A percentile compares a stretch with the other conserved stretches of the same genome.
phyloP scores from a whole-genome alignment of 148 eudicot species.

The Fallopia convolvulus region DNA sequence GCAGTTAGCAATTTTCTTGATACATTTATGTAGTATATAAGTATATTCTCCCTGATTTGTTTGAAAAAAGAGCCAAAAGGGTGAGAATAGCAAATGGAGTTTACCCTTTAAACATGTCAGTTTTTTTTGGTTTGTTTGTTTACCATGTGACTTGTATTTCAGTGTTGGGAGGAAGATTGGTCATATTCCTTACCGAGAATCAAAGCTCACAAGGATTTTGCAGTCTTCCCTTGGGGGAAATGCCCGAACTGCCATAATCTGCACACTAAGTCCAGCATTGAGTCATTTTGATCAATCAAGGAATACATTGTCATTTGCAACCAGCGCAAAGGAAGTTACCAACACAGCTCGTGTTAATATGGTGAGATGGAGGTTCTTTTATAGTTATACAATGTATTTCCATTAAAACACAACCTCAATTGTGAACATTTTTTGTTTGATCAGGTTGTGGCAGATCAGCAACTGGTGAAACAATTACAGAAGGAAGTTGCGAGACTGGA shows the following conservation, averaged over 20 bases:
- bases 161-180: constrained; percentile 76
- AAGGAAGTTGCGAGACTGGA: constrained; percentile 92
- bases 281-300: constrained; percentile 96
- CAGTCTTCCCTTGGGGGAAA: constrained; percentile 97
- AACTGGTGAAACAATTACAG: constrained; percentile 73
- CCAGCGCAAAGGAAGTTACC: constrained; percentile 92
- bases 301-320: constrained; percentile 85
- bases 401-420: constrained; percentile 1
- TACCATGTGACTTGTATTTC: constrained; percentile 14
- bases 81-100: not conserved
- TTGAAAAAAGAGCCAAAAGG: not conserved
- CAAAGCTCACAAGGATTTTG: constrained; percentile 90
- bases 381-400: not conserved
- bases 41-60: not conserved
- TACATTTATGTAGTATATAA: not conserved
- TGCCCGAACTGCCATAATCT: constrained; percentile 94
- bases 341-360: constrained; percentile 85
- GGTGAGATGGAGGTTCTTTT: constrained; percentile 34
- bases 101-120: not conserved
- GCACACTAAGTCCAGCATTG: constrained; percentile 94
- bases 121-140: not conserved
- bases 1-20: not conserved
- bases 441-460: constrained; percentile 83
- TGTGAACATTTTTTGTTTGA: constrained; percentile 6
- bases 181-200: constrained; percentile 94